Conservation (phyloP, 2,329 filamentous ascomycete genomes). For the Juglanconis sp. region DNA sequence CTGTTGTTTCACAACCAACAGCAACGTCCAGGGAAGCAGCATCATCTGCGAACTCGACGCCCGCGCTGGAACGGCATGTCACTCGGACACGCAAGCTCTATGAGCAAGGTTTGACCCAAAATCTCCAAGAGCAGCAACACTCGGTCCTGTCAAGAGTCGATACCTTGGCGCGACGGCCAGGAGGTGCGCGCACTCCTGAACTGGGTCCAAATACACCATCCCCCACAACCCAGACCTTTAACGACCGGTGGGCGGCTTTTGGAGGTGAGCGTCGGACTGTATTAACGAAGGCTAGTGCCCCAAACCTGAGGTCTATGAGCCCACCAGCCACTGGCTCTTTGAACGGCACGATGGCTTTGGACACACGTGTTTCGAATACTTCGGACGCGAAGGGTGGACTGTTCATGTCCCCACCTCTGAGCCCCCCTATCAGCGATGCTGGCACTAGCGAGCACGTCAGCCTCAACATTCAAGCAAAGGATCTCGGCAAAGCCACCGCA, state of each 20-base stretch:
- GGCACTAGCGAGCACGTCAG: constrained; percentile 58
- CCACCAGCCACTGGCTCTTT: constrained; percentile 41
- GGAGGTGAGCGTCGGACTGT: constrained; percentile 42
- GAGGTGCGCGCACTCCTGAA: constrained; percentile 49
- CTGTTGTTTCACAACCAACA: constrained; percentile 70
- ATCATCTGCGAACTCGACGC: constrained; percentile 34
- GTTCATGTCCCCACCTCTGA: constrained; percentile 51
- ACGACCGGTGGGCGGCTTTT: constrained; percentile 37
- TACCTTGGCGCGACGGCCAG: constrained; percentile 63
- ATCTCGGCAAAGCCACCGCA: constrained; percentile 78
- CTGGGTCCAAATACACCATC: constrained; percentile 43
- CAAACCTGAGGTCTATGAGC: constrained; percentile 62
- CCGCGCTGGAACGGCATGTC: constrained; percentile 58
- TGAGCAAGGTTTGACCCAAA: constrained; percentile 75
- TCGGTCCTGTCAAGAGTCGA: constrained; percentile 78
- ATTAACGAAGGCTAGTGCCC: constrained; percentile 60
- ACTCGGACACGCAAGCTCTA: constrained; percentile 75
- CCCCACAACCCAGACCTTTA: constrained; percentile 39
- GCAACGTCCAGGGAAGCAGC: constrained; percentile 49
- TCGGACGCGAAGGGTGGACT: constrained; percentile 37
- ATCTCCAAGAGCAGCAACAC: constrained; percentile 75
- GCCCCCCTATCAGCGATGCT: constrained; percentile 66
- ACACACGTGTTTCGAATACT: constrained; percentile 25
- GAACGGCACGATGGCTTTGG: constrained; percentile 31
- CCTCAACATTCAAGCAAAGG: constrained; percentile 69